Evolutionary conservation across 2,329 filamentous ascomycete genomes (phyloP), one percentile per base, ranked within the genome.

Genomic region (Colletotrichum liaoningense): DNA sequence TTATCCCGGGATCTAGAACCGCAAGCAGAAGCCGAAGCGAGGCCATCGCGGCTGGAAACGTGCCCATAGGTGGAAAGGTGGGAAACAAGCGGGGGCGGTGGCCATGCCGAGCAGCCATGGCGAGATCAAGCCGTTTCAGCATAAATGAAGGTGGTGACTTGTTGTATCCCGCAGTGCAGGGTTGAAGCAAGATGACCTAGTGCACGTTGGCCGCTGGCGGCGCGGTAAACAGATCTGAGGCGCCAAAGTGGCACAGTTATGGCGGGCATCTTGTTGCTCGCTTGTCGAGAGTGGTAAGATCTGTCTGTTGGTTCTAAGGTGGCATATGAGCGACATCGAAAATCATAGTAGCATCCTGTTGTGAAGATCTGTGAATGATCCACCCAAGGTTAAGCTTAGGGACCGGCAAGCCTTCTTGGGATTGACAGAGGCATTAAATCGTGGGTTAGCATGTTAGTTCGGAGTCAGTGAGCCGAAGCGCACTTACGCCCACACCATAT

Each of bases 111-210:
- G 71, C 35, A 66, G 42, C 62, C 38, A 71, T 57, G 54, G 56
- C 71, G 60, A 71, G 59, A 73, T 66, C 62, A 71, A 57, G 67
- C 33, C 67, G 71, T 73, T 73, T 73, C 71, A 73, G 71, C 71
- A 54, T 71, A 73, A 73, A 73, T 73, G 71, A 73, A 71, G 60
- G 35, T 66, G 71, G 28, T 46, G 67, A 63, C 67, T 58, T 46
- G 56, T 65, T 52, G 67, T 67, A 73, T 73, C 67, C 71, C 71
- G 67, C 56, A 49, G 26, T 62, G 66, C 70, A 73, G 58, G 59
- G 59, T 62, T 58, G 68, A n/a, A 49, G 49, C 46, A 33, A 56
- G 24, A 59, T 63, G 38, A n/a, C 58, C 57, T 49, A 49, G 24
- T 59, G 30, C 54, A 62, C n/a, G 54, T 42, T 28, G 57, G 49